Evolutionary conservation across 768 basidiomycete genomes (phyloP).

Genomic region (Tricholoma bakamatsutake): DNA sequence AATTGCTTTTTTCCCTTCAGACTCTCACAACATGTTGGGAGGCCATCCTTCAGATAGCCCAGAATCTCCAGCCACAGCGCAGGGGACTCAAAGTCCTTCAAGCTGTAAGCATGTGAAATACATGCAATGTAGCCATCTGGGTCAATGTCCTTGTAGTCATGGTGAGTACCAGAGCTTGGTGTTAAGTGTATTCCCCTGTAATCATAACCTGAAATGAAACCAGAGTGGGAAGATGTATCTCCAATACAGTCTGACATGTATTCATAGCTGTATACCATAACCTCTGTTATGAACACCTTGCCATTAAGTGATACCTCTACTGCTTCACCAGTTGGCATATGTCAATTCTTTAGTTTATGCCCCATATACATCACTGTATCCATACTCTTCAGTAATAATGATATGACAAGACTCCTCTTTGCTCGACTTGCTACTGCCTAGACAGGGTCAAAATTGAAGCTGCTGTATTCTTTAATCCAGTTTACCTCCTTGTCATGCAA

Average conservation of each 20-base stretch:
- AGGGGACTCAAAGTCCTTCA: background rate
- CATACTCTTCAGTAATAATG: background rate
- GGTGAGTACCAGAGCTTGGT: slow-evolving; percentile 21
- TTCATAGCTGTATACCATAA: slow-evolving; percentile 8
- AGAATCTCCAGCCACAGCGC: slow-evolving; percentile 10
- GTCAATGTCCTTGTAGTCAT: background rate
- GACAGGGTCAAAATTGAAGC: background rate
- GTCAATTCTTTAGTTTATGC: background rate
- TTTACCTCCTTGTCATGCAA: background rate
- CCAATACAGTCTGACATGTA: slow-evolving; percentile 13
- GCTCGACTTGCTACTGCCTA: no score
- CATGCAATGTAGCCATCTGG: background rate
- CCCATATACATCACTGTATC: slow-evolving; percentile 1
- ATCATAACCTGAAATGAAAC: background rate
- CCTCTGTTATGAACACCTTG: slow-evolving; percentile 22
- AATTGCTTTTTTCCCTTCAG: background rate
- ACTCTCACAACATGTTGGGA: no score
- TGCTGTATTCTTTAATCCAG: background rate
- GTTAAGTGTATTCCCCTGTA: background rate
- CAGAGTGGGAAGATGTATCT: background rate
- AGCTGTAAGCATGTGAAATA: background rate
- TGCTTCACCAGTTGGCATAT: slow-evolving; percentile 10
- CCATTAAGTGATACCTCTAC: slow-evolving; percentile 1
- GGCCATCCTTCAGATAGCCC: slow-evolving; percentile 10
- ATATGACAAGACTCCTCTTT: background rate